phyloP scores from a whole-genome alignment of 495 filamentous ascomycete genomes.

The Aeminium ludgeri region DNA sequence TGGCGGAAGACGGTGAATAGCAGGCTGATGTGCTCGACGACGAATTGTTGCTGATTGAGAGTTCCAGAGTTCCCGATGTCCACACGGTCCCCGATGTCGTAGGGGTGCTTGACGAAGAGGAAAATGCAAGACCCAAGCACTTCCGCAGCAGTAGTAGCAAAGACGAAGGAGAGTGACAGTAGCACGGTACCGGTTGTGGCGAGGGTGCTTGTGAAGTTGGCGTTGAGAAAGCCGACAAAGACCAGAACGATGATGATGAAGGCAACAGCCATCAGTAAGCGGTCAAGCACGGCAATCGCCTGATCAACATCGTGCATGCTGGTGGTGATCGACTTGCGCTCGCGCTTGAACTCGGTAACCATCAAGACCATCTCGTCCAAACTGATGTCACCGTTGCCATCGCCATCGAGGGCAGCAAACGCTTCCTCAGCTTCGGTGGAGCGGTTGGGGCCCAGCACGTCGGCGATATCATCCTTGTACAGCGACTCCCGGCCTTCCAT shows the following conservation, averaged over 20 bases:
- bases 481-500: constrained; percentile 71
- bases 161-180: constrained; percentile 86
- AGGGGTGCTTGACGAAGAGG: constrained; percentile 91
- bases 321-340: constrained; percentile 66
- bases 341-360: constrained; percentile 63
- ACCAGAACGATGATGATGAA: constrained; percentile 69
- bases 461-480: constrained; percentile 62
- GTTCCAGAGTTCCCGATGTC: constrained; percentile 38
- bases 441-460: constrained; percentile 64
- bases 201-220: constrained; percentile 67
- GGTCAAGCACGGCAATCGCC: constrained; percentile 78
- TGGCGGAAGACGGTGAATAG: constrained; percentile 86
- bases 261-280: constrained; percentile 60
- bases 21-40: constrained; percentile 86
- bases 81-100: constrained; percentile 85
- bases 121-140: constrained; percentile 94
- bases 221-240: constrained; percentile 79
- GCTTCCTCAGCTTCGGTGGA: constrained; percentile 64
- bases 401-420: constrained; percentile 62
- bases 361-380: constrained; percentile 91
- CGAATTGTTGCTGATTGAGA: constrained; percentile 41
- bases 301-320: constrained; percentile 97
- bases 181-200: constrained; percentile 90
- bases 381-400: constrained; percentile 84
- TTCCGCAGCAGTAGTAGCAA: constrained; percentile 79